Conservation (phyloP, 1,139 yeast species). For the Scheffersomyces lignicola region DNA sequence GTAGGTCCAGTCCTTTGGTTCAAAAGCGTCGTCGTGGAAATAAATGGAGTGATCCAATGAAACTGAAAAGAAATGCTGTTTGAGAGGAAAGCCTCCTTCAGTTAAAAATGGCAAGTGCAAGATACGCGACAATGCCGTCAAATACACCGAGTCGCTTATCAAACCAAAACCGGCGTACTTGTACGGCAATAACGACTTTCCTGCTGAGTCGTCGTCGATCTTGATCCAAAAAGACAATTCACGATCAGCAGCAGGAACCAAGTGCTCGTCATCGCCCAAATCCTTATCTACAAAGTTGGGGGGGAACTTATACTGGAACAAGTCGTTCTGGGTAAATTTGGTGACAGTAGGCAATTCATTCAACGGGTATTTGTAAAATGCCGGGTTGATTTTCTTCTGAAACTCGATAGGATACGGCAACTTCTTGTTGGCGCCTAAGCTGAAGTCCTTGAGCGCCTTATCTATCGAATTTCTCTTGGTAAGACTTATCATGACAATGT, state of each 20-base stretch:
- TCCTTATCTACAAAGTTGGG: slow-evolving; percentile 24
- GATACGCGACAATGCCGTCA: slow-evolving; percentile 29
- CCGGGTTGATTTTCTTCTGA: slow-evolving; percentile 28
- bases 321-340: slow-evolving; percentile 18
- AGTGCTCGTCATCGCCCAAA: slow-evolving; percentile 17
- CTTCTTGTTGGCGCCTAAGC: slow-evolving; percentile 14
- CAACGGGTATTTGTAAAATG: slow-evolving; percentile 26
- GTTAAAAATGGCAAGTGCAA: slow-evolving; percentile 24
- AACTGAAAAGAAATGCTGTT: slow-evolving; percentile 34
- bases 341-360: slow-evolving; percentile 21
- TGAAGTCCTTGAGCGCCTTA: slow-evolving; percentile 14
- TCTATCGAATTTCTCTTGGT: slow-evolving; percentile 29
- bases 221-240: slow-evolving; percentile 33
- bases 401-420: slow-evolving; percentile 33
- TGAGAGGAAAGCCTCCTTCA: slow-evolving; percentile 19
- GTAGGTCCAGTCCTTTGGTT: slow-evolving; percentile 42
- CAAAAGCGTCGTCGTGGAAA: slow-evolving; percentile 44
- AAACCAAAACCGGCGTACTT: slow-evolving; percentile 28
- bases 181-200: slow-evolving; percentile 14
- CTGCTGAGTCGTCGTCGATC: slow-evolving; percentile 24
- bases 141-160: slow-evolving; percentile 36
- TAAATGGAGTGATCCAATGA: slow-evolving; percentile 44
- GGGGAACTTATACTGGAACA: slow-evolving; percentile 29
- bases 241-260: slow-evolving; percentile 29
- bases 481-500: slow-evolving; percentile 35